These are phyloP conservation scores for Protomyces lactucae-debilis DNA, from an alignment of 1,139 yeast species.

Conservation along the genomic window DNA sequence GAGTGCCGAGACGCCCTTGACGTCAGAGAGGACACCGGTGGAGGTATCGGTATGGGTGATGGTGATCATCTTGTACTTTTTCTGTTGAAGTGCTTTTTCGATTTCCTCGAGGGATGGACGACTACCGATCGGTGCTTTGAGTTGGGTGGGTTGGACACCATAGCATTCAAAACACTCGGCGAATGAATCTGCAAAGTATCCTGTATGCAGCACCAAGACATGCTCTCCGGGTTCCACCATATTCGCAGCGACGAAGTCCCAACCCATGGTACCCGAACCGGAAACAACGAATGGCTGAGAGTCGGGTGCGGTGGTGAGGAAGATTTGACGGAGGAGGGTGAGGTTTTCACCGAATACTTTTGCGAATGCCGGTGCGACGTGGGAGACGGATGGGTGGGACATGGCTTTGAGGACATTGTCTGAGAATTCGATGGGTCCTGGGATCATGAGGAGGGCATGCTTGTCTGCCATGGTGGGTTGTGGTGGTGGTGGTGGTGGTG, in stretches of 20 bases:
- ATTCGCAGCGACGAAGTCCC: conserved; percentile 86
- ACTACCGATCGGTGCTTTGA: conserved; percentile 66
- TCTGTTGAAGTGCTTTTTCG: conserved; percentile 50
- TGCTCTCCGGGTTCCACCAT: conserved; percentile 56
- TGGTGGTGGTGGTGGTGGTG: background rate
- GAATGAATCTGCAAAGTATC: conserved; percentile 76
- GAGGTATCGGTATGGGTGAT: conserved; percentile 96
- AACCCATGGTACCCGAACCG: conserved; percentile 92
- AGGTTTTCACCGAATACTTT: conserved; percentile 66
- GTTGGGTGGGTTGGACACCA: conserved; percentile 62
- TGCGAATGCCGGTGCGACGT: conserved; percentile 83
- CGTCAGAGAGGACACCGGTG: conserved; percentile 79
- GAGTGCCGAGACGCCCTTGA: conserved; percentile 56
- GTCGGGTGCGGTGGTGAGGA: conserved; percentile 58
- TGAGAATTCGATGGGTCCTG: conserved; percentile 88
- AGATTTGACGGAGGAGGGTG: conserved; percentile 63
- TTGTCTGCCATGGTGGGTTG: background rate
- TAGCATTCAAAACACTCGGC: conserved; percentile 70
- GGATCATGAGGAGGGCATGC: conserved; percentile 27
- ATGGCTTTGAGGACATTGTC: conserved; percentile 75
- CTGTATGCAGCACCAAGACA: conserved; percentile 83
- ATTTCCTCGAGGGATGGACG: conserved; percentile 57
- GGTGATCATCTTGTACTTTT: conserved; percentile 63
- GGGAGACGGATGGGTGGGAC: conserved; percentile 82
- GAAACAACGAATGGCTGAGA: conserved; percentile 78